Conservation (phyloP, 371 early-diverging fungal genomes). For the Smittium culicis region DNA sequence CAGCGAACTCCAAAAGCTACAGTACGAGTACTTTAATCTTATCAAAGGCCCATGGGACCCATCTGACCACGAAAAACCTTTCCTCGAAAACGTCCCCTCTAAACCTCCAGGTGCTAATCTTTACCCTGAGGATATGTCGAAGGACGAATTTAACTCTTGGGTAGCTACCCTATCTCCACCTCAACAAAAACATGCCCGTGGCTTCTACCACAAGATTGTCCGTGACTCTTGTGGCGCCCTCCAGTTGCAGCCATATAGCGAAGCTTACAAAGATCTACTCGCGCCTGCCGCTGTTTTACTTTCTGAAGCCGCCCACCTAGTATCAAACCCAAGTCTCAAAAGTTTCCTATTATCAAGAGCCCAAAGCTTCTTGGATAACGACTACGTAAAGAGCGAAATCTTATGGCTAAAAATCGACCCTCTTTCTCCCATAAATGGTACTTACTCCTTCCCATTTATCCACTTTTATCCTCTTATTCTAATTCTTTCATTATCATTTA, state of each 20-base stretch:
- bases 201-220: slow-evolving; percentile 50
- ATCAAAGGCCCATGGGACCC: slow-evolving; percentile 63
- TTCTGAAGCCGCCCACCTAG: slow-evolving; percentile 43
- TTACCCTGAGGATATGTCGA: slow-evolving; percentile 63
- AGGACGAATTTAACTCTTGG: slow-evolving; percentile 51
- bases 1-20: slow-evolving; percentile 24
- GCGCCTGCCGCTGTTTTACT: slow-evolving; percentile 42
- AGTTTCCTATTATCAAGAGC: slow-evolving; percentile 47
- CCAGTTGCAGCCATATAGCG: slow-evolving; percentile 38
- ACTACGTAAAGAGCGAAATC: slow-evolving; percentile 53
- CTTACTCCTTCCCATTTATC: no score
- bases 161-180: slow-evolving; percentile 32
- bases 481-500: background rate
- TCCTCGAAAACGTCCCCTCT: slow-evolving; percentile 40
- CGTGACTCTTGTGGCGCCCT: slow-evolving; percentile 30
- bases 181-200: slow-evolving; percentile 41
- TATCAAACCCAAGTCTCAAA: slow-evolving; percentile 40
- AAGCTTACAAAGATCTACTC: slow-evolving; percentile 47
- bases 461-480: no score
- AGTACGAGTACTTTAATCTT: slow-evolving; percentile 42
- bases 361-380: slow-evolving; percentile 44
- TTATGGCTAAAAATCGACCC: slow-evolving; percentile 56
- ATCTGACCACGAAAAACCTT: slow-evolving; percentile 39
- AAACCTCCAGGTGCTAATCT: slow-evolving; percentile 52
- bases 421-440: slow-evolving; percentile 37